Percentiles rank a stretch among this genome's conserved stretches.
Conservation (phyloP, 805 yeast species). For the Saccharomycopsis synnaedendra region DNA sequence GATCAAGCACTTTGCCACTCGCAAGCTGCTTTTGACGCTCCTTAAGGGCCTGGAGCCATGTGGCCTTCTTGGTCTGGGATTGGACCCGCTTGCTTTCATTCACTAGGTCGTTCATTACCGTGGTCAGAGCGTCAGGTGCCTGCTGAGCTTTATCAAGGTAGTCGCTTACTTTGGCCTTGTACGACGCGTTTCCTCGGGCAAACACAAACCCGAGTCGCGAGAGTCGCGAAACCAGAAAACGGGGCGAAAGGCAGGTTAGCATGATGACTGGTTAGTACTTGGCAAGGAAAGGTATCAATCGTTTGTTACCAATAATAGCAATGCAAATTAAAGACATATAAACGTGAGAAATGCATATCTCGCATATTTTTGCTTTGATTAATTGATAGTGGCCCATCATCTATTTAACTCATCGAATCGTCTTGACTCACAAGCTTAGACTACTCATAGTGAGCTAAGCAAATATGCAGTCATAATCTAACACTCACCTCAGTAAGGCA, state of each 20-base stretch:
- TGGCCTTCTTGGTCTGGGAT: conserved; percentile 28
- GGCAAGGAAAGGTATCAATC: not conserved
- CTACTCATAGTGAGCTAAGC: no score
- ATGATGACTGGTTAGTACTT: not conserved
- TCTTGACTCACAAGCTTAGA: no score
- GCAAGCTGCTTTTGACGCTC: conserved; percentile 60
- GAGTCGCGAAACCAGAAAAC: not conserved
- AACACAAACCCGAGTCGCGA: not conserved
- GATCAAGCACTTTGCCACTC: conserved; percentile 64
- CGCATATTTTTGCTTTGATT: no score
- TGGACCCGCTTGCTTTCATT: conserved; percentile 12
- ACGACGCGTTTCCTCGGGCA: not conserved
- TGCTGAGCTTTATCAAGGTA: conserved; percentile 13
- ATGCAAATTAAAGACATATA: no score
- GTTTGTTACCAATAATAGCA: no score
- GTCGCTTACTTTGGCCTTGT: conserved; percentile 4
- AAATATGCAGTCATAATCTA: no score
- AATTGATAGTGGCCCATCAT: no score
- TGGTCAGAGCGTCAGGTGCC: conserved; percentile 16
- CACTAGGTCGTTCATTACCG: conserved; percentile 13
- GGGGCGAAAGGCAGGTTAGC: not conserved
- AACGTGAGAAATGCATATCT: no score
- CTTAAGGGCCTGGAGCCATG: conserved; percentile 80
- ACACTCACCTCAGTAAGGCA: no score
- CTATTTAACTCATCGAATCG: no score